Evolutionary conservation across 192 early-diverging fungal genomes (phyloP), one percentile per base, ranked within the genome.

Genomic region (Umbelopsis sp.): DNA sequence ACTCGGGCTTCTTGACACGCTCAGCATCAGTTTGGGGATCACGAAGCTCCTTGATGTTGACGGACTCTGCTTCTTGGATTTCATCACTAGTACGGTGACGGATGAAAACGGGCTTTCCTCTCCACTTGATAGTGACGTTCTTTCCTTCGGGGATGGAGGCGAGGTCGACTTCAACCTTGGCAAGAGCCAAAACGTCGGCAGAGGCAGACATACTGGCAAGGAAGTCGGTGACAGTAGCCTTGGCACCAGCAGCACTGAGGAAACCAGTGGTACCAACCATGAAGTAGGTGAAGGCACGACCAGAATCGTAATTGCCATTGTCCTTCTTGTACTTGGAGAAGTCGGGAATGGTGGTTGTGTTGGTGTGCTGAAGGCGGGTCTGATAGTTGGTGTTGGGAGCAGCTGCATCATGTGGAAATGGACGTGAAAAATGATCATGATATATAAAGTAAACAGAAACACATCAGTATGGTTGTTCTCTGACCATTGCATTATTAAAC

Each of bases 41-140:
- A 72, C 92, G 93, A 69, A 99, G 87, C 68, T 91, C 89, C 52
- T 83, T 53, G 66, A 99, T 75, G 78, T 90, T 87, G 69, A 95
- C 91, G 38, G 82, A 47, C 78, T 96, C 92, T 70, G 96, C 96
- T 78, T 97, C 97, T 9, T 88, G 89, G 71, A 99, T 99, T 81
- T 99, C 97, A 69, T 90, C 93, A 22, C 87, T 83, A 34, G 97
- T 99, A 73, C 97, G 90, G 85, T 99, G 97, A 80, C 96, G 92
- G 73, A 99, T 91, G 79, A 98, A 96, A 65, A 99, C 90, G 38
- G 97, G 97, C 90, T 99, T 99, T 83, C 97, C 97, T 76, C 96
- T 91, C 97, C 97, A 99, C 91, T 98, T 98, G 84, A 98, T 84
- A 41, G 94, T 93, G 47, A 97, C 92, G 68, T 97, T 97, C 87